Base-by-base conservation (phyloP, 2,329 filamentous ascomycete species). In the Paramyrothecium sp. region DNA sequence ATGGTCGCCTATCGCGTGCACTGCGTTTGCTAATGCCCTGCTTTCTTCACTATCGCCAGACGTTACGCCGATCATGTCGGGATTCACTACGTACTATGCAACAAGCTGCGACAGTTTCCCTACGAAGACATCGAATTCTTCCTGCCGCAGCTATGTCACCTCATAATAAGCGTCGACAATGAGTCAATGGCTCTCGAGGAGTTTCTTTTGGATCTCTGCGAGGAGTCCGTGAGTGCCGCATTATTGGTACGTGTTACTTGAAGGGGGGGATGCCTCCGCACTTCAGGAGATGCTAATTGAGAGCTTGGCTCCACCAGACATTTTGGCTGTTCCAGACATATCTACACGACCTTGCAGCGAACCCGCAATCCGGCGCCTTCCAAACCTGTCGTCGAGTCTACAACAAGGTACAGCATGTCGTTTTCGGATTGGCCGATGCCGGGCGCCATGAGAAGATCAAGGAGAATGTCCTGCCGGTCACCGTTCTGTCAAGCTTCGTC, bases 41-140 rank as follows among this genome's bases (percentile, higher is more conserved):
- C 63, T 68, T 65, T 65, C 63, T 58, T 61, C 63, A 60, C 63
- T 60, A 66, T 63, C 61, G 65, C 56, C 73, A 94, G 91, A 69
- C 90, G 91, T 67, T 95, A 95, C 78, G 90, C 91, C 73, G 89
- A 94, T 76, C 90, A 95, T 81, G 89, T 95, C 73, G 91, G 91
- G 67, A 94, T 95, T 70, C 90, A 94, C 77, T 92, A 94, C 80
- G 90, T 92, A 61, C 85, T 95, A 61, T 94, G 91, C 81, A 89
- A 89, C 68, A 95, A 95, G 84, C 82, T 95, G 71, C 90, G 91
- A 71, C 89, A 91, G 75, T 95, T 95, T 71, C 89, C 89, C 63
- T 95, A 94, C 78, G 89, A 92, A 79, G 90, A 95, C 76, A 93
- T 95, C 72, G 91, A 95, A 76, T 95, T 95, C 86, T 95, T 94